Conservation (phyloP, 139 green algal species). For the Protoeuglena noctilucae region DNA sequence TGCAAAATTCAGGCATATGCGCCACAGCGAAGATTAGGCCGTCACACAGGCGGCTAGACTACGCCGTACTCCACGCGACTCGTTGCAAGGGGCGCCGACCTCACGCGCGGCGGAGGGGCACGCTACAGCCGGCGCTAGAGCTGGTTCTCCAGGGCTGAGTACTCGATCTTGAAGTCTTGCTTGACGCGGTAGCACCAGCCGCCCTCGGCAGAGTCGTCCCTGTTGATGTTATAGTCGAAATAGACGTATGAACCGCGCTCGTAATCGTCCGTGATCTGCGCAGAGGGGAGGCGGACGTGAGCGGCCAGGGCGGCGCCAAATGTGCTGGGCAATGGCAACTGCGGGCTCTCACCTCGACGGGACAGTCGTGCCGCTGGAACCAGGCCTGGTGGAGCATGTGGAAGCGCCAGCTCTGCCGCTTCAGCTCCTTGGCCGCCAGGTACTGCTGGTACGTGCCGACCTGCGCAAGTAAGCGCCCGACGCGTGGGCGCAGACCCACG, state of each 20-base stretch:
- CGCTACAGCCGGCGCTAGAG: no score
- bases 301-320: neutral
- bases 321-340: neutral
- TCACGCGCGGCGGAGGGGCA: no score
- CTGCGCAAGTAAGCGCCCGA: no score
- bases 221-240: constrained; percentile 16
- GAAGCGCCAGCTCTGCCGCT: constrained; percentile 83
- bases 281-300: constrained; percentile 30
- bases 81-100: no score
- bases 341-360: neutral
- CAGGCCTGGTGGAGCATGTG: constrained; percentile 85
- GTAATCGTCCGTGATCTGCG: constrained; percentile 74
- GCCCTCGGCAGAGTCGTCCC: neutral
- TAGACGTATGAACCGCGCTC: constrained; percentile 46
- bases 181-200: neutral
- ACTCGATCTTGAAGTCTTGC: constrained; percentile 1
- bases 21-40: no score
- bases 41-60: no score
- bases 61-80: no score
- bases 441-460: constrained; percentile 66
- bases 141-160: constrained; percentile 1
- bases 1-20: no score
- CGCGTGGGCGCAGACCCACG: constrained; percentile 4
- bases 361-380: constrained; percentile 35
- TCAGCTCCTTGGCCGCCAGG: constrained; percentile 80